Evolutionary conservation across 2,329 filamentous ascomycete genomes (phyloP).

Genomic region (Aspergillus piperis): DNA sequence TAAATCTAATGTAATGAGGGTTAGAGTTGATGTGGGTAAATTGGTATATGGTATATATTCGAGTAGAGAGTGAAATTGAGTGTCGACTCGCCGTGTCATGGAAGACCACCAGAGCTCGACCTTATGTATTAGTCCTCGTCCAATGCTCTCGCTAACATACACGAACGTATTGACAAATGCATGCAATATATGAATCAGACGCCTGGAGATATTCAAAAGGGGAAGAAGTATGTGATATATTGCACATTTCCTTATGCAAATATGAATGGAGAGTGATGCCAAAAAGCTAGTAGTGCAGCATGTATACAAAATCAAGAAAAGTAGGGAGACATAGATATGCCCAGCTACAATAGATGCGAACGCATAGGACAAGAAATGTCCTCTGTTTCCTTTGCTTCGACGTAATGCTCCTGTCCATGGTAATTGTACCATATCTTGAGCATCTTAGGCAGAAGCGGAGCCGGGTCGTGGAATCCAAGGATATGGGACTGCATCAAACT

Average conservation of each 20-base stretch:
- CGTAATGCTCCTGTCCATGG: constrained; percentile 39
- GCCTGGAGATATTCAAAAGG: background rate
- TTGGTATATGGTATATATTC: background rate
- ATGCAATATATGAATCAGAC: background rate
- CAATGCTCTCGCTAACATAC: background rate
- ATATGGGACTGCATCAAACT: constrained; percentile 40
- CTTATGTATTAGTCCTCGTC: background rate
- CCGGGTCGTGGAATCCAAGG: constrained; percentile 47
- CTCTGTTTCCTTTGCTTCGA: constrained; percentile 41
- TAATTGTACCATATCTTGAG: constrained; percentile 47
- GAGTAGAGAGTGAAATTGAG: background rate
- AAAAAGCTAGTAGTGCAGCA: background rate
- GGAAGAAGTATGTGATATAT: background rate
- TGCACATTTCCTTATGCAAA: background rate
- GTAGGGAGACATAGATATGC: background rate
- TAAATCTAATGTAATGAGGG: too few relatives aligned
- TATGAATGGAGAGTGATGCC: background rate
- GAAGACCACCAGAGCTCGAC: background rate
- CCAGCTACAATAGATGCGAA: constrained; percentile 31
- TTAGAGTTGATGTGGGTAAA: background rate
- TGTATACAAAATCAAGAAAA: background rate
- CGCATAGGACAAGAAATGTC: constrained; percentile 43
- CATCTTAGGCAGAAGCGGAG: constrained; percentile 43
- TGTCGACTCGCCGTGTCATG: background rate
- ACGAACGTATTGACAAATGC: background rate